These are phyloP conservation scores for Daucus carota DNA, from an alignment of 129 eudicot genomes.

Conservation along the genomic window DH1_v3.0 NC_030386.2:37345001-37345500, in stretches of 20 bases:
- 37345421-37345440: constrained; percentile 42
- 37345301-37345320: constrained; percentile 54
- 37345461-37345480: constrained; percentile 23
- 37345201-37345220: constrained; percentile 70
- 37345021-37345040: neutral
- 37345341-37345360: constrained; percentile 69
- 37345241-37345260: constrained; percentile 47
- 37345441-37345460: constrained; percentile 8
- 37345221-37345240: constrained; percentile 30
- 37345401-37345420: constrained; percentile 66
- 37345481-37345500: constrained; percentile 86
- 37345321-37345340: constrained; percentile 29
- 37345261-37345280: constrained; percentile 46
- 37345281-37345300: constrained; percentile 31
- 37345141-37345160: constrained; percentile 41
- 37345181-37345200: constrained; percentile 78
- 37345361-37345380: constrained; percentile 40
- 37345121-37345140: constrained; percentile 49
- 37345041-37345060: neutral
- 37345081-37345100: constrained; percentile 41
- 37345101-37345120: constrained; percentile 66
- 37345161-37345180: constrained; percentile 32
- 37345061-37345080: neutral
- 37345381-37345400: constrained; percentile 63
- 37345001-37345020: neutral